Conservation (phyloP, 129 eudicot species). For the Scalesia atractyloides region DNA sequence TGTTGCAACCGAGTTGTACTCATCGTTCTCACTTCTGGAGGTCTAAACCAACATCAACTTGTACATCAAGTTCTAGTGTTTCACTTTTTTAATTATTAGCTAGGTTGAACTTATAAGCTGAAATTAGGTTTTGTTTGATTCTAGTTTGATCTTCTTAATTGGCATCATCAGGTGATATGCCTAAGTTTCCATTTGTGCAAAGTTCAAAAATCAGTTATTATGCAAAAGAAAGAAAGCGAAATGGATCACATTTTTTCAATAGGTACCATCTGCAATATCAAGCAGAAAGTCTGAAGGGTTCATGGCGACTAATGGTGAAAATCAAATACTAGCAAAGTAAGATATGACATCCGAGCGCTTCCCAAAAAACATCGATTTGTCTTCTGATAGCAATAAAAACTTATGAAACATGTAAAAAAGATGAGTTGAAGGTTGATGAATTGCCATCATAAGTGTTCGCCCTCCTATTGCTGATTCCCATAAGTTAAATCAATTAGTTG, state of each 20-base stretch:
- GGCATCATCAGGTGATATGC: no score
- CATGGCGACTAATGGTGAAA: conserved; percentile 66
- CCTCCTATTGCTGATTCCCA: conserved; percentile 75
- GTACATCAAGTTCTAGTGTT: conserved; percentile 19
- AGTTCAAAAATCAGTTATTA: not conserved
- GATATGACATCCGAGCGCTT: conserved; percentile 56
- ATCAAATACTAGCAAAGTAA: conserved; percentile 61
- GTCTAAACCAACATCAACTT: conserved; percentile 14
- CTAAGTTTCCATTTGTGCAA: not conserved
- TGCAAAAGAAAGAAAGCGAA: not conserved
- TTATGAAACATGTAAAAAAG: conserved; percentile 84
- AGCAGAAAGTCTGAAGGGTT: conserved; percentile 83
- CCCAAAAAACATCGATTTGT: conserved; percentile 70
- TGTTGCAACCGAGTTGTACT: conserved; percentile 69
- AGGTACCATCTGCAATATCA: conserved; percentile 81
- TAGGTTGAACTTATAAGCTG: conserved; percentile 51
- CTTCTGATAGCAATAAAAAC: conserved; percentile 72
- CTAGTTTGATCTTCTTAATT: conserved; percentile 42
- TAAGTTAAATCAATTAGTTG: conserved; percentile 64
- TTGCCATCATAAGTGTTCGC: conserved; percentile 77
- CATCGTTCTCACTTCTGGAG: conserved; percentile 41
- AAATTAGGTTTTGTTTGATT: conserved; percentile 48
- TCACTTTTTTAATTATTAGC: conserved; percentile 41
- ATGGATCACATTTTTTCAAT: not conserved
- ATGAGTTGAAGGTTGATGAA: conserved; percentile 83